Evolutionary conservation across 2,329 filamentous ascomycete species (phyloP), one percentile per base, ranked within the genome.

Genomic region (Diplodia corticola): DNA sequence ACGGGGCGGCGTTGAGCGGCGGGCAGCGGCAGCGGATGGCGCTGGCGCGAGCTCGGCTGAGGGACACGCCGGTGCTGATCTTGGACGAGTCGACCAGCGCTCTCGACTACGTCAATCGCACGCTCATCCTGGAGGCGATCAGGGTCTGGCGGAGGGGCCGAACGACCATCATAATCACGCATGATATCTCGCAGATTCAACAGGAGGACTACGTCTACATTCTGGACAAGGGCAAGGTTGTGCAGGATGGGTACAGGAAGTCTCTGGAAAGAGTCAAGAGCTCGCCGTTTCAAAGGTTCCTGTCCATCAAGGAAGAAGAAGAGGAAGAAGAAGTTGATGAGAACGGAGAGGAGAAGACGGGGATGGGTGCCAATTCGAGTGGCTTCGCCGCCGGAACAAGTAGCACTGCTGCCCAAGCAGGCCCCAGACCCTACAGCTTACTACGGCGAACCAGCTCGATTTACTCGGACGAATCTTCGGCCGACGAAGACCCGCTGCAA

Each of bases 151-250:
- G 95, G 24, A 81, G 79, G 40, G 89, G 86, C 0, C 95, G 91
- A 75, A 97, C 93, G 0, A 98, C 94, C 0, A 91, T 98, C 61
- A 87, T 98, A 70, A 94, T 98, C 71, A 97, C 95, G 0, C 94
- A 98, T 73, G 92, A 98, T 69, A 85, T 95, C 35, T 85, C 87
- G 0, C 90, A 94, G 70, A 94, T 98, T 10, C 76, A 80, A 4
- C 79, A 86, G 0, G 76, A 88, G 0, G 93, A 98, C 69, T 93
- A 89, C 68, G 85, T 96, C 0, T 96, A 93, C 70, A 85, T 97
- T 12, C 80, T 98, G 74, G 89, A 94, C 35, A 79, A 87, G 12
- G 90, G 91, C 0, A 75, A 74, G 0, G 80, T 97, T 0, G 84
- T 90, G 0, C 87, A 93, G 71, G 82, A 90, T 70, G 94, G 93